Evolutionary conservation across 257 asterid species (phyloP).

Genomic region (Haberlea rhodopensis): DNA sequence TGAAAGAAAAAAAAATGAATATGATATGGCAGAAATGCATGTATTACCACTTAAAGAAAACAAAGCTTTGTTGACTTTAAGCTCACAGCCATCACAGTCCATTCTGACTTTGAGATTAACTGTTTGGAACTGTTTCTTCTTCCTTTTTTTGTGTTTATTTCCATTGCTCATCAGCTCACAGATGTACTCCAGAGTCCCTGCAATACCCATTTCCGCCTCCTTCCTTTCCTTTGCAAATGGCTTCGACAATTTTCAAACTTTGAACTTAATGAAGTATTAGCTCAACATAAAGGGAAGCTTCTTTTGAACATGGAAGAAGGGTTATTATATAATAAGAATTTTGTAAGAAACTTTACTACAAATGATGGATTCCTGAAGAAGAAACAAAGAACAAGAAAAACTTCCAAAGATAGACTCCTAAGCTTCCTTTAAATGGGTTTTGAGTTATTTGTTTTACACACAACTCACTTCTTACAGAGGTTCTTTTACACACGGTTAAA

Average conservation of each 20-base stretch:
- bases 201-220: slow-evolving; percentile 55
- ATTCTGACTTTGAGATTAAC: slow-evolving; percentile 79
- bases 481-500: slow-evolving; percentile 25
- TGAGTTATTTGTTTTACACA: slow-evolving; percentile 15
- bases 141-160: slow-evolving; percentile 50
- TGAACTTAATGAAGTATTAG: not conserved
- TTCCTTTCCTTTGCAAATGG: not conserved
- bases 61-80: slow-evolving; percentile 69
- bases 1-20: too few species aligned
- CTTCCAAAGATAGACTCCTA: slow-evolving; percentile 28
- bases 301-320: not conserved
- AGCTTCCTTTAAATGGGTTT: slow-evolving; percentile 27
- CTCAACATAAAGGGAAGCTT: not conserved
- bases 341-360: slow-evolving; percentile 17
- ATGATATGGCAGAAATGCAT: too few species aligned
- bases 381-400: slow-evolving; percentile 12
- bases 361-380: slow-evolving; percentile 29
- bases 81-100: slow-evolving; percentile 96
- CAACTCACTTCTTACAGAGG: slow-evolving; percentile 42
- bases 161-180: slow-evolving; percentile 61
- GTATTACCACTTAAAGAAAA: slow-evolving; percentile 64
- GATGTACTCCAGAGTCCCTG: slow-evolving; percentile 69
- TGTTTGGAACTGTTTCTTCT: slow-evolving; percentile 64
- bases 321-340: too few species aligned
- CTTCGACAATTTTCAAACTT: slow-evolving; percentile 12